Conservation (phyloP, 2,329 filamentous ascomycete genomes). For the Fusarium odoratissimum region DNA sequence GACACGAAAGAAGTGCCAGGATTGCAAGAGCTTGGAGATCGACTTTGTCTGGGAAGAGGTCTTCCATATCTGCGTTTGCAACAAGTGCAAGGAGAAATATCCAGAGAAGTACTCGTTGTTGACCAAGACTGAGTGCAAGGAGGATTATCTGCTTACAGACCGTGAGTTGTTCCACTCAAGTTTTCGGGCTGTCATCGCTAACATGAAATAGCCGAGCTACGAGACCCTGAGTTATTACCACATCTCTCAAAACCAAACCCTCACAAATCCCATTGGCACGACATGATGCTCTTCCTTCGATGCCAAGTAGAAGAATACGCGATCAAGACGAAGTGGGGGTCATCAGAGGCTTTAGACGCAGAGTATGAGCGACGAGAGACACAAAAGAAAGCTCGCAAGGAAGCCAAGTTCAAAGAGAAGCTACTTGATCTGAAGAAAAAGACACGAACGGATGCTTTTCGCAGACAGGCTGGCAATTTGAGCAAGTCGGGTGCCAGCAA, state of each 20-base stretch:
- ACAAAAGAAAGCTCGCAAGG: constrained; percentile 86
- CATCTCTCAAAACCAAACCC: constrained; percentile 92
- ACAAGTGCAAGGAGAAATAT: constrained; percentile 85
- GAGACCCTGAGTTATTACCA: constrained; percentile 85
- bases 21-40: constrained; percentile 87
- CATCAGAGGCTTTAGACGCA: constrained; percentile 82
- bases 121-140: constrained; percentile 95
- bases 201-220: constrained; percentile 77
- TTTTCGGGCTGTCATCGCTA: constrained; percentile 3
- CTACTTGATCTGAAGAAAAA: constrained; percentile 91
- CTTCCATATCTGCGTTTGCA: constrained; percentile 81
- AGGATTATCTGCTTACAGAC: constrained; percentile 96
- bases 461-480: constrained; percentile 73
- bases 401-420: constrained; percentile 91
- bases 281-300: constrained; percentile 97
- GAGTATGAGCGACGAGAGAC: constrained; percentile 85
- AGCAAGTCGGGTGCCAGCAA: constrained; percentile 63
- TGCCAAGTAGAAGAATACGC: constrained; percentile 96
- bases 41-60: constrained; percentile 96
- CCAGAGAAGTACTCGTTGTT: constrained; percentile 95
- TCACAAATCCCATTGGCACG: constrained; percentile 95
- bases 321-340: constrained; percentile 91
- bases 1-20: constrained; percentile 79
- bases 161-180: constrained; percentile 62
- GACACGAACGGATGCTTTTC: constrained; percentile 90